These are phyloP conservation scores for Irpex rosettiformis DNA, from an alignment of 1,284 basidiomycete species.

Conservation along the genomic window DNA sequence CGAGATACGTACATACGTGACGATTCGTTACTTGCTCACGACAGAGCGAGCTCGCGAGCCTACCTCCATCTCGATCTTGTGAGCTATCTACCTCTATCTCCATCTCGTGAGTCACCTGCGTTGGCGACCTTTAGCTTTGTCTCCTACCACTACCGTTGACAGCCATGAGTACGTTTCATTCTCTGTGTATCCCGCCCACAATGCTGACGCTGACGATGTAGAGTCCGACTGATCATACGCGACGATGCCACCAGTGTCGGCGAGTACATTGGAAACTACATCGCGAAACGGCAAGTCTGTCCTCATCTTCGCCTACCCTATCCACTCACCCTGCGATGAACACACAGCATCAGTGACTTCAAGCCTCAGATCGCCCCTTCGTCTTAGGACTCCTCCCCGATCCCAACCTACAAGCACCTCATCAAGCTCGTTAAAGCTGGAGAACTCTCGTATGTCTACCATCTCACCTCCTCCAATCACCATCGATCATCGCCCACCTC, in stretches of 20 bases:
- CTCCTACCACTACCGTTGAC: neutral
- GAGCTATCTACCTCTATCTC: too few species aligned
- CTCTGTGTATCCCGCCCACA: too few species aligned
- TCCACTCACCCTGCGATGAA: neutral
- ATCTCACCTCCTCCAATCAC: neutral
- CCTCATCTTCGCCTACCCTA: neutral
- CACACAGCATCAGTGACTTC: constrained; percentile 66
- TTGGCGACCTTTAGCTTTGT: neutral
- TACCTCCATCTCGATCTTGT: too few species aligned
- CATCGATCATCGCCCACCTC: neutral
- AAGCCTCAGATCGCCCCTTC: constrained; percentile 66
- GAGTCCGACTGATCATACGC: constrained; percentile 85
- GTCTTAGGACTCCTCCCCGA: constrained; percentile 85
- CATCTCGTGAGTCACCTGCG: too few species aligned
- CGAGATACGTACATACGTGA: too few species aligned
- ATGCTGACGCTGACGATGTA: constrained; percentile 23
- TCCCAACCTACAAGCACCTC: constrained; percentile 83
- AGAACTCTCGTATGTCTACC: constrained; percentile 63
- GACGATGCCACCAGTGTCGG: constrained; percentile 67
- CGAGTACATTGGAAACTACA: constrained; percentile 79
- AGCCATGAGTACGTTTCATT: neutral
- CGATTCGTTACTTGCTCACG: too few species aligned
- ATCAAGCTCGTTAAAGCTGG: constrained; percentile 77
- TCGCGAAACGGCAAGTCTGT: constrained; percentile 64
- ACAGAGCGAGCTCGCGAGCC: too few species aligned